Base-by-base conservation (phyloP, 129 eudicot genomes). In the Kitagawia praeruptora region DNA sequence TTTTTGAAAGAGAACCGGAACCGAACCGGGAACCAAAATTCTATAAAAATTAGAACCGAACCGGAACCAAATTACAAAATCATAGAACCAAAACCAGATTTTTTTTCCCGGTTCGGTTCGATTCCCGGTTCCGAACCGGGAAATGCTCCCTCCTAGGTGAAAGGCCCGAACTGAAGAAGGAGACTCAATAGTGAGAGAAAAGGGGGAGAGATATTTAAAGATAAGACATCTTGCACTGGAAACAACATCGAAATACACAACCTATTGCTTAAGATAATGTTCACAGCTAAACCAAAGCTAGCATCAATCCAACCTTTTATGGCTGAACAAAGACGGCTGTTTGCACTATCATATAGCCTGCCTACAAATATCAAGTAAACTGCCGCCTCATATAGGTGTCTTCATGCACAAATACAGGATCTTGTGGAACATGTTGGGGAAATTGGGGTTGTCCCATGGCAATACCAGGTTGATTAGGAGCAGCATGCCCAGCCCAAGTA, bases 321-420 rank as follows among this genome's bases (percentile, higher is more conserved):
- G 80, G 37, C 73, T 56, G 9, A 54, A 16, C 39, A 48, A 38
- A 23, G 75, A 47, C 28, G 18, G 15, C 31, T 21, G 11, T 41
- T 25, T 74, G 53, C 77, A 74, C 14, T 23, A 41, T 9, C 54
- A 74, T 4, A 27, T 3, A 46, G 51, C 21, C 54, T 47, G 53
- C 18, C 2, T n/a, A 44, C 48, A 72, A n/a, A 13, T 46, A 46
- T 80, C 70, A 86, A 49, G 89, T 45, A 42, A 86, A 61, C 66
- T 87, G 95, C 44, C 97, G 91, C 82, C 97, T 89, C 79, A 83
- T 83, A 75, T 88, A 92, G 63, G 97, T 89, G 77, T 92, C 97
- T 84, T 88, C 91, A 61, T 92, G 97, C 84, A 92, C 95, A 74
- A 92, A 92, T 13, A 88, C 95, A 18, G 96, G 96, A 79, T 82